These are phyloP conservation scores for Coemansia sp. DNA, from an alignment of 192 early-diverging fungal species.

Conservation along the genomic window DNA sequence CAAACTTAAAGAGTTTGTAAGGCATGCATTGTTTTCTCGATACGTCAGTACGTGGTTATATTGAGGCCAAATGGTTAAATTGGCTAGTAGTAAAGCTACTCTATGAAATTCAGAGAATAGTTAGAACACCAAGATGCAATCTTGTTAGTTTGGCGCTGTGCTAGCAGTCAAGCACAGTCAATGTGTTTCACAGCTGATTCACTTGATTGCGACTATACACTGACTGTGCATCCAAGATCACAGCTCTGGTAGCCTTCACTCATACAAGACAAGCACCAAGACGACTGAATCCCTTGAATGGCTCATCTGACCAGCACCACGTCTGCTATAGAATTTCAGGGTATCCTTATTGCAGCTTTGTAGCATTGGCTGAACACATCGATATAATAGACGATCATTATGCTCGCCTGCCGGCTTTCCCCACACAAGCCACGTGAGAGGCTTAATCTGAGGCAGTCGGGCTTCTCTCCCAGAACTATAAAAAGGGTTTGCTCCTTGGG, in stretches of 20 bases:
- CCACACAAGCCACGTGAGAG: conserved; percentile 3
- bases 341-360: background rate
- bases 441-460: background rate
- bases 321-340: background rate
- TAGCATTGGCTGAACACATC: background rate
- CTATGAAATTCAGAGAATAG: no score
- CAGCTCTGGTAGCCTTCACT: background rate
- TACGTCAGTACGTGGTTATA: no score
- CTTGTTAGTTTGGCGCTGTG: no score
- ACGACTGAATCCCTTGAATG: background rate
- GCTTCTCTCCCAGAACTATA: background rate
- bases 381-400: background rate
- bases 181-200: no score
- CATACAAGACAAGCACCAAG: background rate
- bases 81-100: no score
- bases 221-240: background rate
- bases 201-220: no score
- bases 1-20: no score
- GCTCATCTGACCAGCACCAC: background rate
- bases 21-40: no score
- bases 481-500: background rate
- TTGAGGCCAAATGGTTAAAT: no score
- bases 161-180: no score
- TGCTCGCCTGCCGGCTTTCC: background rate
- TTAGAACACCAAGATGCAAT: no score